A percentile compares a stretch with the other conserved stretches of the same genome.
phyloP scores from a whole-genome alignment of 1,284 basidiomycete genomes.

The Neolentinus lepideus region DNA sequence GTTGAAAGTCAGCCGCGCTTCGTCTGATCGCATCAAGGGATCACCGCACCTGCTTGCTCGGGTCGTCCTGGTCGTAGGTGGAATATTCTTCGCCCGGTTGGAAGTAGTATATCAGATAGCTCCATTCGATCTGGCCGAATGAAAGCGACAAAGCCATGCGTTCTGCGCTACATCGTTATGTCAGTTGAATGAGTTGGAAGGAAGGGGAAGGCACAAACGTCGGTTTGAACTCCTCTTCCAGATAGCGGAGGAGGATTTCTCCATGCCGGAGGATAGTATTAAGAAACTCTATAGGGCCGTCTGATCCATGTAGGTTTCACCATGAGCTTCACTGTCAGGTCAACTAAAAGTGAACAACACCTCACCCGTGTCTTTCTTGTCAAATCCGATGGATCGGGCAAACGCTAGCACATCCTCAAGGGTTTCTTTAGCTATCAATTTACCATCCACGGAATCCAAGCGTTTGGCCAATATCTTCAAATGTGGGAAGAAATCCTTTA shows the following conservation, averaged over 20 bases:
- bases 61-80: neutral
- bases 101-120: constrained; percentile 9
- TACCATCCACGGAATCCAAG: neutral
- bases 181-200: too few species aligned
- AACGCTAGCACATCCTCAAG: neutral
- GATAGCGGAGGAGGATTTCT: neutral
- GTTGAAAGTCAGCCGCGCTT: neutral
- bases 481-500: neutral
- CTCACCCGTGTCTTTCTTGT: neutral
- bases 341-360: too few species aligned
- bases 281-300: neutral
- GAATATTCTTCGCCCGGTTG: neutral
- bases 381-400: neutral
- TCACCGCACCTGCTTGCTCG: neutral
- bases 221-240: constrained; percentile 8
- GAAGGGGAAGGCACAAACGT: too few species aligned
- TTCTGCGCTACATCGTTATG: constrained; percentile 6
- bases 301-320: neutral
- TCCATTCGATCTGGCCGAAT: constrained; percentile 8
- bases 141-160: constrained; percentile 6
- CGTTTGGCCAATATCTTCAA: neutral
- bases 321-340: neutral
- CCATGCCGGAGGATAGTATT: neutral
- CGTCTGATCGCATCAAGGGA: neutral
- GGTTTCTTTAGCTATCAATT: neutral